These are phyloP conservation scores for Fusarium sp. DNA, from an alignment of 2,329 filamentous ascomycete species.

Conservation along the genomic window DNA sequence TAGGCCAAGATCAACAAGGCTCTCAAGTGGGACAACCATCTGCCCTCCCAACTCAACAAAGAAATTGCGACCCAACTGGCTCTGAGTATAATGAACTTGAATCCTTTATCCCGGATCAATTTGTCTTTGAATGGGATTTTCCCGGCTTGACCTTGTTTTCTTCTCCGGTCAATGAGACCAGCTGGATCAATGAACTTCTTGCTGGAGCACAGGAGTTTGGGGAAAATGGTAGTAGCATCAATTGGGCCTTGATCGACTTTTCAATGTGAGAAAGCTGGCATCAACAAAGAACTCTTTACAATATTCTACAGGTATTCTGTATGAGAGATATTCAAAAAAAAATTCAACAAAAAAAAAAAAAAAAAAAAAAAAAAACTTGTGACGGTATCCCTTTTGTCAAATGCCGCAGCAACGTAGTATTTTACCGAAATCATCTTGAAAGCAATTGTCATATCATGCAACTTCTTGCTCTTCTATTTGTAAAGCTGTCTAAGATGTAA, in stretches of 20 bases:
- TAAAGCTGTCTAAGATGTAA: not conserved
- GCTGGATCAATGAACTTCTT: conserved; percentile 16
- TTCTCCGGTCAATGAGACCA: conserved; percentile 6
- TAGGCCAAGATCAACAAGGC: not conserved
- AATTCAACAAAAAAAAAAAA: too few species aligned
- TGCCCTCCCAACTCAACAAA: not conserved
- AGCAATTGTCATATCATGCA: not conserved
- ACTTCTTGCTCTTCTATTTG: not conserved
- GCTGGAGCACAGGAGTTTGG: conserved; percentile 13
- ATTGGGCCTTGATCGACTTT: conserved; percentile 23
- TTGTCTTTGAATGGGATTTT: conserved; percentile 29
- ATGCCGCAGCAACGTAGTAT: not conserved
- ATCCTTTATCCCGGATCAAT: conserved; percentile 18
- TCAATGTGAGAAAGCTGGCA: not conserved
- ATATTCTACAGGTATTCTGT: too few species aligned
- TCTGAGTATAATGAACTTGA: conserved; percentile 6
- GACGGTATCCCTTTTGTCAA: too few species aligned
- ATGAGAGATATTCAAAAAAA: too few species aligned
- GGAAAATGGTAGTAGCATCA: conserved; percentile 12
- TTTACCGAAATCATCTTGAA: not conserved
- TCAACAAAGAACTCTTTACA: accelerated
- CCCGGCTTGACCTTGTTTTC: conserved; percentile 12
- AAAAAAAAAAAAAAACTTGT: too few species aligned
- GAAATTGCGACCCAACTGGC: not conserved
- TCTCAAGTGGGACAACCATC: accelerated